These are phyloP conservation scores for Pichia rugopelliculosa DNA, from an alignment of 805 yeast genomes.

Conservation along the genomic window DNA sequence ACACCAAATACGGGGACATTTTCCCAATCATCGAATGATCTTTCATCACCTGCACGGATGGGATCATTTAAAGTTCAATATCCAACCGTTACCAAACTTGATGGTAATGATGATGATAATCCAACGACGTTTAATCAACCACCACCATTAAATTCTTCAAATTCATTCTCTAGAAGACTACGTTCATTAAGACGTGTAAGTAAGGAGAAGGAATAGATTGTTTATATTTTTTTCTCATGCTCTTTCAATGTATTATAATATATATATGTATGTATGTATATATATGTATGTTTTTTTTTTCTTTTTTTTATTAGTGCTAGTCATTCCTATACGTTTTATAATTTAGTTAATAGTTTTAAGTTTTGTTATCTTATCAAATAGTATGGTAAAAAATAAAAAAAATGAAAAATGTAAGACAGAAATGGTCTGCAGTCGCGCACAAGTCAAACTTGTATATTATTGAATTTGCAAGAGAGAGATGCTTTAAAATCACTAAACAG, in stretches of 20 bases:
- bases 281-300: no score
- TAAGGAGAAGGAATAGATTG: constrained; percentile 10
- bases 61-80: constrained; percentile 19
- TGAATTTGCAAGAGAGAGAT: no score
- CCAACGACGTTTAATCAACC: constrained; percentile 4
- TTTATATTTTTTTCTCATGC: background rate
- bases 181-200: constrained; percentile 19
- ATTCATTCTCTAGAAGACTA: constrained; percentile 17
- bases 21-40: background rate
- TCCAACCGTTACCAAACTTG: constrained; percentile 27
- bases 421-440: no score
- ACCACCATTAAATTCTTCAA: constrained; percentile 1
- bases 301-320: no score
- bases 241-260: background rate
- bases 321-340: no score
- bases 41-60: constrained; percentile 8
- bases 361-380: no score
- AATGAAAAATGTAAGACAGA: no score
- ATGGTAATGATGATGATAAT: constrained; percentile 11
- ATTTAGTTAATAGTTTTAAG: no score
- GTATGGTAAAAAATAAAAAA: no score
- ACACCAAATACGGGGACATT: constrained; percentile 36
- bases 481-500: no score
- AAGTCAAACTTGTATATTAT: no score
- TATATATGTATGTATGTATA: no score